These are phyloP conservation scores for Sordariomycetes sp. DNA, from an alignment of 2,329 filamentous ascomycete genomes.

Conservation along the genomic window DNA sequence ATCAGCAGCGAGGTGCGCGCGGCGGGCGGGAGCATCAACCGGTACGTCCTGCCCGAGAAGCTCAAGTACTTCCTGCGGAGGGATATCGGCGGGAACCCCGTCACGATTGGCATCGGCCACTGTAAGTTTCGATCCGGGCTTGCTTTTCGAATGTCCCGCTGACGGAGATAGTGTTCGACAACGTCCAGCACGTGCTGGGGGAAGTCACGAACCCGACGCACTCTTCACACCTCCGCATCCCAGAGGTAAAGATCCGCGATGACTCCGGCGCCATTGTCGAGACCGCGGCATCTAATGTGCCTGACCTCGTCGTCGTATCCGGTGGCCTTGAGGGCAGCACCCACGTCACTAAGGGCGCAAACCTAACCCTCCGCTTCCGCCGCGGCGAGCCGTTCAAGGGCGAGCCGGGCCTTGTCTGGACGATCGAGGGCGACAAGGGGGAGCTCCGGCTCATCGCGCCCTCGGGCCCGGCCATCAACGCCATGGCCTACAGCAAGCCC, in stretches of 20 bases:
- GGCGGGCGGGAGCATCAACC: constrained; percentile 21
- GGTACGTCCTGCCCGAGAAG: constrained; percentile 18
- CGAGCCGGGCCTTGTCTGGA: constrained; percentile 34
- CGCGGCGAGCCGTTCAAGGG: constrained; percentile 37
- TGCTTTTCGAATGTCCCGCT: neutral
- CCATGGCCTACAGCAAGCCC: constrained; percentile 21
- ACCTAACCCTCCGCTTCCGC: constrained; percentile 31
- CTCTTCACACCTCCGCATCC: constrained; percentile 24
- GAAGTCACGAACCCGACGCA: neutral
- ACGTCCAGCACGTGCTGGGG: neutral
- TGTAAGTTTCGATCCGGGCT: constrained; percentile 27
- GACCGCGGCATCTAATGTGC: constrained; percentile 26
- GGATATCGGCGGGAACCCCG: constrained; percentile 31
- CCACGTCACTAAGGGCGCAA: constrained; percentile 20
- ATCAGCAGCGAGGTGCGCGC: constrained; percentile 35
- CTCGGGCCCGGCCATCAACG: constrained; percentile 8
- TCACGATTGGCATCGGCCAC: constrained; percentile 31
- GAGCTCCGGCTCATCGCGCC: neutral
- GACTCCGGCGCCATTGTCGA: constrained; percentile 17
- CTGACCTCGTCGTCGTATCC: constrained; percentile 25
- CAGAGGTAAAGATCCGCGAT: constrained; percentile 23
- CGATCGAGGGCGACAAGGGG: constrained; percentile 38
- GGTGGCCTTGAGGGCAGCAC: constrained; percentile 22
- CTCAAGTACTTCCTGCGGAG: constrained; percentile 37
- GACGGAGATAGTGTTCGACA: neutral